These are phyloP conservation scores for Scutellaria minor DNA, from an alignment of 257 asterid genomes.

Conservation along the genomic window DNA sequence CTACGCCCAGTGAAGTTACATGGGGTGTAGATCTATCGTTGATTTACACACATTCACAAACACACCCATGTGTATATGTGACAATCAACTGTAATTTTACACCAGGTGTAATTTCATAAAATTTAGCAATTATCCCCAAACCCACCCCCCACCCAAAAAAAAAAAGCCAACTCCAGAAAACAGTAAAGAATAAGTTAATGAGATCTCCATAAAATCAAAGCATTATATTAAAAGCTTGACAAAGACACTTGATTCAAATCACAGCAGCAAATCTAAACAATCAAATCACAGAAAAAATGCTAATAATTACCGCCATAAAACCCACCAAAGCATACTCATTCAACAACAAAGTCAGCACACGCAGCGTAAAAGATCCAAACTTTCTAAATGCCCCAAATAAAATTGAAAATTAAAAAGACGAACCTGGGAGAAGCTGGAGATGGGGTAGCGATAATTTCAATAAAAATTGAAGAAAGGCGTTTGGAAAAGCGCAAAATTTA, in stretches of 20 bases:
- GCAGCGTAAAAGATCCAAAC: conserved; percentile 12
- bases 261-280: conserved; percentile 30
- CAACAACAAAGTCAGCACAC: conserved; percentile 17
- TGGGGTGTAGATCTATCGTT: too few relatives aligned
- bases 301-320: conserved; percentile 4
- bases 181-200: not conserved
- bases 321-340: conserved; percentile 26
- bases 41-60: too few relatives aligned
- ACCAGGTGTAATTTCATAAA: too few relatives aligned
- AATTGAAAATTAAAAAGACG: conserved; percentile 18
- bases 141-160: too few relatives aligned
- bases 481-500: not conserved
- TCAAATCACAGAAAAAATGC: conserved; percentile 15
- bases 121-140: too few relatives aligned
- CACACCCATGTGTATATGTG: too few relatives aligned
- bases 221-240: conserved; percentile 15
- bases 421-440: conserved; percentile 44
- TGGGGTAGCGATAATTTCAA: conserved; percentile 43
- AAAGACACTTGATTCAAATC: conserved; percentile 36
- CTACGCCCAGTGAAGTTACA: too few relatives aligned
- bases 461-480: conserved; percentile 37
- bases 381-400: conserved; percentile 6
- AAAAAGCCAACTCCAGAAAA: too few relatives aligned
- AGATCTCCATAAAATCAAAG: conserved; percentile 31
- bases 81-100: too few relatives aligned